A percentile compares a stretch with the other conserved stretches of the same genome.
phyloP scores from a whole-genome alignment of 176 grass and related monocot species.

The Chrysopogon serrulatus region DNA sequence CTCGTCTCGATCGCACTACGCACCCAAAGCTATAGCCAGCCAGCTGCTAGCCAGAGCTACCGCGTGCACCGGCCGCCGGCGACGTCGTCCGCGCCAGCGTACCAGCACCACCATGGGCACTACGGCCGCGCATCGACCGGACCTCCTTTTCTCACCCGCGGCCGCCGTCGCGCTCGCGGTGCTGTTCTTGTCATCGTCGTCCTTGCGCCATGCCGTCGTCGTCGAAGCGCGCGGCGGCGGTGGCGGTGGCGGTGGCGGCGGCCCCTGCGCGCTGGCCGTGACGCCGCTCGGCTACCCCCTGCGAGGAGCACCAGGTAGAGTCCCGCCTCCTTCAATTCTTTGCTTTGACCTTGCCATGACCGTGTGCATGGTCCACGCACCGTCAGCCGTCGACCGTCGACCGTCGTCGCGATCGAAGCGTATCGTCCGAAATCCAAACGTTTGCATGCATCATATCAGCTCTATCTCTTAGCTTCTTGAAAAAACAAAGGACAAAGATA shows the following conservation, averaged over 20 bases:
- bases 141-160: background rate
- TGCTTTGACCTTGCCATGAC: background rate
- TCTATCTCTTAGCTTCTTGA: background rate
- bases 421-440: background rate
- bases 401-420: too few species aligned
- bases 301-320: slow-evolving; percentile 85
- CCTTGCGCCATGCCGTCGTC: background rate
- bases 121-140: background rate
- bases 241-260: background rate
- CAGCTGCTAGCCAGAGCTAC: background rate
- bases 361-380: background rate
- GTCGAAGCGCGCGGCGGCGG: background rate
- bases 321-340: too few species aligned
- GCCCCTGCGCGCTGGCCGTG: slow-evolving; percentile 44
- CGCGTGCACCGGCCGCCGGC: background rate
- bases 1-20: background rate
- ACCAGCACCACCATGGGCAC: background rate
- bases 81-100: background rate
- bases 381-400: background rate
- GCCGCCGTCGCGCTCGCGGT: slow-evolving; percentile 1
- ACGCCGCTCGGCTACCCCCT: slow-evolving; percentile 58
- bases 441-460: background rate
- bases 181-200: background rate
- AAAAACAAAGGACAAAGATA: background rate
- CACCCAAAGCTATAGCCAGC: too few species aligned